Evolutionary conservation across 2,329 filamentous ascomycete genomes (phyloP).

Genomic region (Ceratocystis cubensis): DNA sequence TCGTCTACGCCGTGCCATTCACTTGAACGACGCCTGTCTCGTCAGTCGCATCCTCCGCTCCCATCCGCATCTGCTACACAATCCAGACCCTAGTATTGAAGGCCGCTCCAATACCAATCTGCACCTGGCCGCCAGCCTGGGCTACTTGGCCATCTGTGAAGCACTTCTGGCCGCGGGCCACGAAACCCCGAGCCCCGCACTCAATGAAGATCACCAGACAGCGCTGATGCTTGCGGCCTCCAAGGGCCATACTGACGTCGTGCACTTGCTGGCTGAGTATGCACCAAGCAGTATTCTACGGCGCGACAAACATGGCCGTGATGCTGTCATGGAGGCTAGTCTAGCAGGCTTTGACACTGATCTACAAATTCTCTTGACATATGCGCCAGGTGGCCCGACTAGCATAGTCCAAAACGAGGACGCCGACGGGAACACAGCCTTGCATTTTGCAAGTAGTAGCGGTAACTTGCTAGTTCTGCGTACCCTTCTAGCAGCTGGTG

Average conservation of each 20-base stretch:
- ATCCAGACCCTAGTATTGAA: constrained; percentile 57
- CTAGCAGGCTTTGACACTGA: constrained; percentile 49
- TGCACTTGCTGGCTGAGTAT: constrained; percentile 54
- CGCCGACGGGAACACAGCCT: constrained; percentile 65
- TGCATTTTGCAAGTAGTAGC: constrained; percentile 75
- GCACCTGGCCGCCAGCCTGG: constrained; percentile 65
- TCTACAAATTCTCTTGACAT: constrained; percentile 52
- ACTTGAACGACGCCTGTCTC: constrained; percentile 57
- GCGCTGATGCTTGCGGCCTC: constrained; percentile 66
- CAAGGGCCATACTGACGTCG: constrained; percentile 58
- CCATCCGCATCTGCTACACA: constrained; percentile 59
- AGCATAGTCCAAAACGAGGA: constrained; percentile 48
- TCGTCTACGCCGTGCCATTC: constrained; percentile 71
- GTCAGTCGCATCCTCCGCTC: constrained; percentile 64
- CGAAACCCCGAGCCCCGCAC: constrained; percentile 57
- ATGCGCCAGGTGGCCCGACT: constrained; percentile 41
- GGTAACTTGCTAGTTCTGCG: constrained; percentile 67
- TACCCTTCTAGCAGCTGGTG: constrained; percentile 65
- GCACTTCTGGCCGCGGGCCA: constrained; percentile 63
- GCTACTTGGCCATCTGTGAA: constrained; percentile 54
- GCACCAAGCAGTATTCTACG: constrained; percentile 52
- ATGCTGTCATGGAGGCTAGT: constrained; percentile 58
- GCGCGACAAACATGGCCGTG: constrained; percentile 54
- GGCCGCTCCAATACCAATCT: constrained; percentile 71
- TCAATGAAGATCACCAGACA: constrained; percentile 70